Evolutionary conservation across 106 monocot genomes (phyloP), one percentile per base, ranked within the genome.

Genomic region (Narthecium ossifragum): DNA sequence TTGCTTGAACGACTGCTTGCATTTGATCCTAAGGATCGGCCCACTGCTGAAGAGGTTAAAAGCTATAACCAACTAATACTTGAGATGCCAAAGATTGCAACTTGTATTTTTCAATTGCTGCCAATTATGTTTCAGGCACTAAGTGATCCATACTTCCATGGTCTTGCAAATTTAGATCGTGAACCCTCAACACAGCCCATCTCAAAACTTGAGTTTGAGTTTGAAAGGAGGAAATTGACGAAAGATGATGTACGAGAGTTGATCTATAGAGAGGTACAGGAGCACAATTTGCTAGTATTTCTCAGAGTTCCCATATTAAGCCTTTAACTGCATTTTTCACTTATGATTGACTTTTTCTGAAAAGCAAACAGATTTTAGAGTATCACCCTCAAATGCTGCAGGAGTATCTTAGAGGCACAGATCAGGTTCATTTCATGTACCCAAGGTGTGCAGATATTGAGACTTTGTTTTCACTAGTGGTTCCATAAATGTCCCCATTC

Each of bases 371-470:
- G 92, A 92, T 92, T 64, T 66, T 92, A 53, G 92, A 92, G 72
- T 92, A 92, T 71, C 92, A 92, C 74, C 92, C 87, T 26, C 87
- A 84, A 63, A 92, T 92, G 92, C 77, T 92, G 46, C 77, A 85
- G 39, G 90, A 85, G 59, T 81, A 82, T 79, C 66, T 90, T 28
- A 47, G 67, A 37, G 85, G 90, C 51, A 68, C 70, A 55, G 90
- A 81, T 36, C 81, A 85, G 15, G 73, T 67, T 54, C 72, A 75
- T 56, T 90, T 90, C 65, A 81, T 90, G 81, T 90, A 90, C 53
- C 90, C 90, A 53, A 90, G 90, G 90, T 90, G 15, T 43, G 43
- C n/a, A n/a, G n/a, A n/a, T n/a, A n/a, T n/a, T n/a, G n/a, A n/a
- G n/a, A n/a, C n/a, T n/a, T n/a, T n/a, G n/a, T n/a, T n/a, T n/a